Evolutionary conservation across 2,329 filamentous ascomycete species (phyloP), one percentile per base, ranked within the genome.

Genomic region (Ceratocystis cubensis): DNA sequence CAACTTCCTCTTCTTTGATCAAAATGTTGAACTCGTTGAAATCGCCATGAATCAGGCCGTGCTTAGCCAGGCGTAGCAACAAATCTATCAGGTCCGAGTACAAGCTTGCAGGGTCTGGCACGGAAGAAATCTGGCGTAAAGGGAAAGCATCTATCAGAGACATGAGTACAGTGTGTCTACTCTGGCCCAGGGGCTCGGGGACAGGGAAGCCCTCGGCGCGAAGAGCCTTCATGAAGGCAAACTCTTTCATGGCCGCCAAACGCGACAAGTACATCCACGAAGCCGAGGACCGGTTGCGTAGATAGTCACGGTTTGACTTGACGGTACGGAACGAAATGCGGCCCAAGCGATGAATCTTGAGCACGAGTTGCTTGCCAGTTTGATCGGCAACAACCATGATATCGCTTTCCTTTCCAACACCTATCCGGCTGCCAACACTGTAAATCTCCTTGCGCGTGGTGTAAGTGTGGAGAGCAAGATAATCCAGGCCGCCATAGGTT

Each of bases 1-100:
- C 70, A 1, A 74, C 73, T 5, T 80, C 76, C 5, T 76, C 75
- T 2, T 71, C 71, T 65, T 74, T 78, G 74, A 99, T 86, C 44
- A 99, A 79, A 70, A 99, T 93, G 75, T 99, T 99, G 81, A 99
- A 99, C 76, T 99, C 95, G 78, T 99, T 99, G 79, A 95, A 99
- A 75, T 99, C 94, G 69, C 94, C 94, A 74, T 99, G 94, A 69
- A 99, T 99, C 61, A 99, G 79, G 5, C 94, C 94, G 71, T 92
- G 86, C 69, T 85, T 85, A 5, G 94, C 93, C 50, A 99, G 81
- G 33, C 86, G 84, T 56, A 99, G 79, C 66, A 99, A 91, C 71
- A 96, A 83, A 53, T 85, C 82, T 73, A 99, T 95, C 44, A 99
- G 79, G 69, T 97, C 91, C n/a, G 86, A 87, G 74, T 99, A 99